phyloP scores from a whole-genome alignment of 2,329 filamentous ascomycete genomes.

The Pseudovirgaria hyperparasitica region DNA sequence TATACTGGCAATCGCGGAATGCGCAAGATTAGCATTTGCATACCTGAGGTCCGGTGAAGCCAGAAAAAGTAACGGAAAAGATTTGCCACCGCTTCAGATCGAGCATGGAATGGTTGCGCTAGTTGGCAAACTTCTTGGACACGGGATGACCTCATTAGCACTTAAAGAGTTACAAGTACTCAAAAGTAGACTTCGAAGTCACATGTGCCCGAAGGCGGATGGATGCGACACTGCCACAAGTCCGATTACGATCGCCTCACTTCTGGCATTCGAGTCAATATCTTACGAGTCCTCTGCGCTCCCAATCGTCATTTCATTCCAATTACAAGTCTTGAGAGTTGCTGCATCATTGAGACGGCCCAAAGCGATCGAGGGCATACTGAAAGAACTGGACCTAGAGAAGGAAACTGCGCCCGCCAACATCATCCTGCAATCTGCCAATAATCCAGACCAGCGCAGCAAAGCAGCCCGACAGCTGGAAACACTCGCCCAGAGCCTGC shows the following conservation, averaged over 20 bases:
- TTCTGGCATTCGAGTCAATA: constrained; percentile 48
- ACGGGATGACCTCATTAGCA: constrained; percentile 55
- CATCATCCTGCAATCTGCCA: constrained; percentile 39
- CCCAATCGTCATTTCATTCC: constrained; percentile 49
- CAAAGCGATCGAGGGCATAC: constrained; percentile 42
- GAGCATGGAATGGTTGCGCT: constrained; percentile 63
- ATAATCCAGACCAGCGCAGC: constrained; percentile 31
- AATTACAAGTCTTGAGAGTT: constrained; percentile 52
- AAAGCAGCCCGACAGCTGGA: constrained; percentile 57
- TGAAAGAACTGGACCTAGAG: constrained; percentile 42
- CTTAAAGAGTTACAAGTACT: constrained; percentile 54
- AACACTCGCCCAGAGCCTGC: constrained; percentile 48
- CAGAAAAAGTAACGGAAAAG: constrained; percentile 35
- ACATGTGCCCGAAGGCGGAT: too few relatives aligned
- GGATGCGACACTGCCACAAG: too few relatives aligned
- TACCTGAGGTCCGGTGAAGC: constrained; percentile 47
- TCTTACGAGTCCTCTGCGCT: constrained; percentile 20
- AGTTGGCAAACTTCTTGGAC: constrained; percentile 49
- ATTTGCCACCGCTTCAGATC: constrained; percentile 52
- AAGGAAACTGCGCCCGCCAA: constrained; percentile 45
- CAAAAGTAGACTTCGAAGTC: constrained; percentile 37
- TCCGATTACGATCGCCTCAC: too few relatives aligned
- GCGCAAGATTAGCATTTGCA: constrained; percentile 53
- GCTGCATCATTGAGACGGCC: constrained; percentile 49
- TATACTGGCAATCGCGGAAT: constrained; percentile 50